phyloP scores from a whole-genome alignment of 345 rosid genomes.

The Eucalyptus grandis region DNA sequence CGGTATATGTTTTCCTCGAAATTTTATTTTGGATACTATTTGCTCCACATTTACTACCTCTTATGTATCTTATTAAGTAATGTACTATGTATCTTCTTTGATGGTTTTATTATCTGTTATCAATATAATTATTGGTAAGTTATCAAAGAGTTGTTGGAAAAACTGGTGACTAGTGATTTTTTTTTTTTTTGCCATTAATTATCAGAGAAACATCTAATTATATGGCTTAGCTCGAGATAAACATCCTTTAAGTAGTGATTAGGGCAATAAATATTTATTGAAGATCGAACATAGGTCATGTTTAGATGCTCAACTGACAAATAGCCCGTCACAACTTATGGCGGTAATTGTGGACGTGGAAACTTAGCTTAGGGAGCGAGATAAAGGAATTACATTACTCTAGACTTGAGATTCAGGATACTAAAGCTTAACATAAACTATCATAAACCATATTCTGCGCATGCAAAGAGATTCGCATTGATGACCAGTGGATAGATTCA shows the following conservation, averaged over 20 bases:
- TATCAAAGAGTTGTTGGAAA: neutral
- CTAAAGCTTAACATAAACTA: neutral
- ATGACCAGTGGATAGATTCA: neutral
- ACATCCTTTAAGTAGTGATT: neutral
- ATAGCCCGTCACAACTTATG: neutral
- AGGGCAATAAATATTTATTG: neutral
- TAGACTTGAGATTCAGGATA: neutral
- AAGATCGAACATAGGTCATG: neutral
- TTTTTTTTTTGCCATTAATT: neutral
- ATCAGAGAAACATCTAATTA: neutral
- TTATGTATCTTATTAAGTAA: neutral
- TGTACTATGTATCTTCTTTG: neutral
- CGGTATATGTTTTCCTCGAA: neutral
- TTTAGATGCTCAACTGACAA: neutral
- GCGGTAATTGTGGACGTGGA: neutral
- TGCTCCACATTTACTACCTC: neutral
- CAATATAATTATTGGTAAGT: neutral
- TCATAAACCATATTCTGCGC: neutral
- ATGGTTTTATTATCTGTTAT: too few species aligned
- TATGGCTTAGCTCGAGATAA: neutral
- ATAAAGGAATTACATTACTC: neutral
- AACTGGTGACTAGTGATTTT: neutral
- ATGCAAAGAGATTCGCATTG: neutral
- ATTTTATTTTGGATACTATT: neutral
- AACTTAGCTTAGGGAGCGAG: neutral